A percentile compares a stretch with the other conserved stretches of the same genome.
Evolutionary conservation across 2,329 filamentous ascomycete species (phyloP).

Genomic region (Ophiocordyceps camponoti-saundersi): DNA sequence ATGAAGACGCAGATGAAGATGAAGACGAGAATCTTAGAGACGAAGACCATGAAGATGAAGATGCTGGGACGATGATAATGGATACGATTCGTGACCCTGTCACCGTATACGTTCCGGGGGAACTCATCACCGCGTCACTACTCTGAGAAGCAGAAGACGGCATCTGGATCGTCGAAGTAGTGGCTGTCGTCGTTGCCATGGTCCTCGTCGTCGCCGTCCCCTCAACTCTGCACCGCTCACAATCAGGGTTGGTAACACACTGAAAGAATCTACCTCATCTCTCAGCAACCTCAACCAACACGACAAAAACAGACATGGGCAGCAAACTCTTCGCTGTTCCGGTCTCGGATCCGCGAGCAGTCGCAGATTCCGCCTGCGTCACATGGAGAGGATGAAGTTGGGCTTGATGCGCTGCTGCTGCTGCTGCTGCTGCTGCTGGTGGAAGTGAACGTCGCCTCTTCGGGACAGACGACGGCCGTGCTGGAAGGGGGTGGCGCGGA

Average conservation of each 20-base stretch:
- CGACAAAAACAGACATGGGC: background rate
- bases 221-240: slow-evolving; percentile 8
- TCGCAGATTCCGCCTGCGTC: slow-evolving; percentile 10
- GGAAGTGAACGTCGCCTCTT: background rate
- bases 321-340: slow-evolving; percentile 12
- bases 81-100: slow-evolving; percentile 1
- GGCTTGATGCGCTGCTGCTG: background rate
- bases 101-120: slow-evolving; percentile 1
- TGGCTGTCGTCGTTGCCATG: background rate
- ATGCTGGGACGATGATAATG: background rate
- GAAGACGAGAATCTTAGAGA: background rate
- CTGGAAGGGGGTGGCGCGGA: background rate
- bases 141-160: background rate
- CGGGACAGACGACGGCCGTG: background rate
- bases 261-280: slow-evolving; percentile 13
- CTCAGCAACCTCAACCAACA: background rate
- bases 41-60: background rate
- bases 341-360: slow-evolving; percentile 11
- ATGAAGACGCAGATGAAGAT: background rate
- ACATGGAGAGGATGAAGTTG: slow-evolving; percentile 3
- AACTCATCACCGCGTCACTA: background rate
- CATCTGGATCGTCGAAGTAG: background rate
- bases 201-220: background rate
- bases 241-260: slow-evolving; percentile 15
- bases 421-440: background rate